Percentiles rank a stretch among this genome's conserved stretches.
Conservation (phyloP, 2,329 filamentous ascomycete genomes). For the Metarhizium humberi region DNA sequence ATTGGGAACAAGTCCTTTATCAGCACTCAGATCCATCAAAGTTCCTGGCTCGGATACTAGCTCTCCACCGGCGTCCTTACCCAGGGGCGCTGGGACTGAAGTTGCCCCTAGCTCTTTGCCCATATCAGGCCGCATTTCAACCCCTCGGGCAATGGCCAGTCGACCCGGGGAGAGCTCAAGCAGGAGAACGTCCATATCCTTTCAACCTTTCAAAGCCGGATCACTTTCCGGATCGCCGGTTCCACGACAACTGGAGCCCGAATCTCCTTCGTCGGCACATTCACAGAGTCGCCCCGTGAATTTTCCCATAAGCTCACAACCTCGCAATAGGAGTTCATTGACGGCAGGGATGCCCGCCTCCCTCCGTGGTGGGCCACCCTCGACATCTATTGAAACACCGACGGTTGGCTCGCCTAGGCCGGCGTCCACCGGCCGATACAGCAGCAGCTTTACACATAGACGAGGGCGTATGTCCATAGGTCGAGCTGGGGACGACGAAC, state of each 20-base stretch:
- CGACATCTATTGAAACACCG: constrained; percentile 54
- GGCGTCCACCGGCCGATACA: constrained; percentile 71
- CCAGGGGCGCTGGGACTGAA: constrained; percentile 34
- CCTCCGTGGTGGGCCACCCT: constrained; percentile 54
- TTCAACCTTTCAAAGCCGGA: constrained; percentile 93
- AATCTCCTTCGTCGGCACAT: constrained; percentile 46
- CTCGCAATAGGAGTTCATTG: constrained; percentile 61
- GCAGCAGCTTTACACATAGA: constrained; percentile 88
- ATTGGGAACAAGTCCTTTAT: constrained; percentile 76
- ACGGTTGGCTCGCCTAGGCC: constrained; percentile 71
- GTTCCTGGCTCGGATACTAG: constrained; percentile 51
- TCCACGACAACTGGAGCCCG: constrained; percentile 38
- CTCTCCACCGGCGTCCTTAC: constrained; percentile 45
- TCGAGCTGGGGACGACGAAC: constrained; percentile 59
- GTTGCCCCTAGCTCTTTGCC: constrained; percentile 42
- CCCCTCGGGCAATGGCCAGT: constrained; percentile 23
- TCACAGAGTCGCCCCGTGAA: constrained; percentile 39
- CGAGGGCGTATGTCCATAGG: constrained; percentile 69
- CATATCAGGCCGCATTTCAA: constrained; percentile 26
- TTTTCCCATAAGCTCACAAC: constrained; percentile 32
- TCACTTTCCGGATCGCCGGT: constrained; percentile 82
- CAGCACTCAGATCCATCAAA: constrained; percentile 64
- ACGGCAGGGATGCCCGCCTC: constrained; percentile 69
- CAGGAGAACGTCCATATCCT: constrained; percentile 75
- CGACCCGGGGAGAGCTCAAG: constrained; percentile 44